Base-by-base conservation (phyloP, 1,284 basidiomycete species). In the Fomitopsis palustris region DNA sequence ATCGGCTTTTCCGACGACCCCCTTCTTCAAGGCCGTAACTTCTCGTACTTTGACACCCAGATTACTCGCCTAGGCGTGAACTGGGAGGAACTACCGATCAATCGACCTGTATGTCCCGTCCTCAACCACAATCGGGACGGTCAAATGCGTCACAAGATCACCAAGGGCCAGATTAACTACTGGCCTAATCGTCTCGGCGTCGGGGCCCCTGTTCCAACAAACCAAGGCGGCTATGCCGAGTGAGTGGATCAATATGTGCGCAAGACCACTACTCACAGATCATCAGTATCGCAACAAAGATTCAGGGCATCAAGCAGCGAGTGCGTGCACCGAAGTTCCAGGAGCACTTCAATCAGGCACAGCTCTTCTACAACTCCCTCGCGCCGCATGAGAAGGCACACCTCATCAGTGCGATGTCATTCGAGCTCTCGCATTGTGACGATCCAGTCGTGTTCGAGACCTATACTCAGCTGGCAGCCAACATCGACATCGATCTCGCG, bases 1-100 rank as follows among this genome's bases (percentile, higher is more conserved):
- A 91, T 94, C 65, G 91, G 86, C 49, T 88, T 91, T 72, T 87
- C 85, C 62, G 84, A 90, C 67, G 92, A 94, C 68, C 92, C 92
- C 3, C 76, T 95, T 21, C 78, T 95, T n/a, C 88, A 92, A 74
- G 86, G 88, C 17, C 80, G 93, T 43, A 92, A 92, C 74, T 94
- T 94, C 74, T 89, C 86, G 0, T 95, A 93, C 74, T 85, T 88
- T 64, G 91, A 93, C 70, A 93, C 91, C 0, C 90, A 92, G 67
- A 78, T 92, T 52, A 80, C 83, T 2, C 82, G 91, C 33, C 74
- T 93, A 5, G 93, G 93, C 19, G 74, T 90, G 3, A 90, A 90
- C 64, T 90, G 85, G 79, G 77, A 88, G 69, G 64, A 85, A 78
- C 75, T 94, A 27, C 92, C 92, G 4, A 92, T 95, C 65, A 94